Percentiles rank a stretch among this genome's conserved stretches.
phyloP scores from a whole-genome alignment of 176 grass and related monocot genomes.

The Musa itinerans region DNA sequence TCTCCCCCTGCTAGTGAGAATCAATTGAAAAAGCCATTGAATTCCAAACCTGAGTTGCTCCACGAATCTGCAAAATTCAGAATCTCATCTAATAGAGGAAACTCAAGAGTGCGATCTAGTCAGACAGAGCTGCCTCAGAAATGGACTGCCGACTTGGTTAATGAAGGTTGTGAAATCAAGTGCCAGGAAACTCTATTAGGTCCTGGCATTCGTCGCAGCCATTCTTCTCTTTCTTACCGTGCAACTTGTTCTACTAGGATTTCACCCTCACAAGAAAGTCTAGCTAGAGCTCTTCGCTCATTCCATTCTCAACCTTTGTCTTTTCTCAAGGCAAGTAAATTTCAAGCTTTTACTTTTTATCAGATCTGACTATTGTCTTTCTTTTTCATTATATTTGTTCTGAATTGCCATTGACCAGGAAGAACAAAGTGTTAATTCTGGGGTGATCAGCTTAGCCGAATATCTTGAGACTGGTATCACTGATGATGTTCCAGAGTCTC shows the following conservation, averaged over 20 bases:
- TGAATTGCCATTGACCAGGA: conserved; percentile 28
- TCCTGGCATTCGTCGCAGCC: conserved; percentile 4
- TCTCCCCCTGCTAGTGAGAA: conserved; percentile 36
- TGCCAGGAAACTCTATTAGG: background rate
- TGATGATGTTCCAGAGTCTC: conserved; percentile 55
- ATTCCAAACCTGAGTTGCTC: conserved; percentile 21
- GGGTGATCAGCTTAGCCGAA: conserved; percentile 63
- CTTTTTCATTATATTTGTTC: background rate
- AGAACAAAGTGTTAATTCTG: conserved; percentile 39
- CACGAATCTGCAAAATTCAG: background rate
- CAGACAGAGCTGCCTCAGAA: background rate
- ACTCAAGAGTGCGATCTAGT: background rate
- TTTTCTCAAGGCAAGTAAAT: conserved; percentile 14
- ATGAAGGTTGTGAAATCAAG: background rate
- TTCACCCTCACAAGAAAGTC: conserved; percentile 17
- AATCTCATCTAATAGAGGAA: background rate
- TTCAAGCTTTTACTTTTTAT: background rate
- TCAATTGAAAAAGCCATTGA: background rate
- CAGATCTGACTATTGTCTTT: background rate
- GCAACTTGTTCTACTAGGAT: conserved; percentile 10
- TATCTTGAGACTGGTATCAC: conserved; percentile 49
- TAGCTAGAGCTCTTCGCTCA: conserved; percentile 22
- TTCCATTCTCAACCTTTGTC: conserved; percentile 13
- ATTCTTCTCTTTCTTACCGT: conserved; percentile 17
- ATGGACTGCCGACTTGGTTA: background rate